phyloP scores from a whole-genome alignment of 2,329 filamentous ascomycete genomes.

The Gaeumannomyces sp. region DNA sequence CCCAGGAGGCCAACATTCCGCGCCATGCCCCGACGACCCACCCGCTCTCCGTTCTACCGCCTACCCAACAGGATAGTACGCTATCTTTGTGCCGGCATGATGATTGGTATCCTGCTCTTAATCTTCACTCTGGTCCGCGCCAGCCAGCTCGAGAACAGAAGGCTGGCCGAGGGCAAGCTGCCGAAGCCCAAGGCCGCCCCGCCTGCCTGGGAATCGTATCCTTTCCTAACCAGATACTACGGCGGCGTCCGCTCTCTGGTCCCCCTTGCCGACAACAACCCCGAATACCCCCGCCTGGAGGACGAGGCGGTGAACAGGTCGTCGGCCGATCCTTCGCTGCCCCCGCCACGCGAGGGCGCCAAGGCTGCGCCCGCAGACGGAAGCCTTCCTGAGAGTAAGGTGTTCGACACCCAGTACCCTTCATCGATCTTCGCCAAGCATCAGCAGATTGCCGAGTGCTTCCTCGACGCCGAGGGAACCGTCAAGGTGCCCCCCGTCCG shows the following conservation, averaged over 20 bases:
- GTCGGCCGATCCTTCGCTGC: constrained; percentile 12
- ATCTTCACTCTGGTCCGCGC: constrained; percentile 69
- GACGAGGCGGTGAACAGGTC: constrained; percentile 46
- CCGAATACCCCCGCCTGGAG: constrained; percentile 70
- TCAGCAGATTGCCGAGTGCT: constrained; percentile 66
- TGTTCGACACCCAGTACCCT: constrained; percentile 40
- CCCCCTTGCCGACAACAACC: constrained; percentile 56
- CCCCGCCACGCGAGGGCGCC: constrained; percentile 9
- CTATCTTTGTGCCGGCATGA: constrained; percentile 69
- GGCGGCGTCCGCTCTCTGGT: constrained; percentile 75
- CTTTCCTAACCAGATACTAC: constrained; percentile 82
- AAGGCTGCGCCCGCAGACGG: constrained; percentile 11
- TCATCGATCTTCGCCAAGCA: constrained; percentile 27
- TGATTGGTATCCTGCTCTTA: constrained; percentile 66
- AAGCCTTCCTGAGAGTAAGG: constrained; percentile 38
- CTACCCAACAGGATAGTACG: constrained; percentile 68
- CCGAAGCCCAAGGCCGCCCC: constrained; percentile 58
- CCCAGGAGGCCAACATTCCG: constrained; percentile 30
- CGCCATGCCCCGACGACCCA: constrained; percentile 24
- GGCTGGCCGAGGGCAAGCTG: constrained; percentile 48
- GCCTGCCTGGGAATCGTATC: constrained; percentile 75
- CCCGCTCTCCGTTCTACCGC: constrained; percentile 44
- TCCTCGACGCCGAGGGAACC: constrained; percentile 61
- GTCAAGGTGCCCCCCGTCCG: constrained; percentile 63
- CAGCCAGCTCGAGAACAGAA: constrained; percentile 63